Conservation (phyloP, 768 basidiomycete genomes). For the Ramaria sp. region DNA sequence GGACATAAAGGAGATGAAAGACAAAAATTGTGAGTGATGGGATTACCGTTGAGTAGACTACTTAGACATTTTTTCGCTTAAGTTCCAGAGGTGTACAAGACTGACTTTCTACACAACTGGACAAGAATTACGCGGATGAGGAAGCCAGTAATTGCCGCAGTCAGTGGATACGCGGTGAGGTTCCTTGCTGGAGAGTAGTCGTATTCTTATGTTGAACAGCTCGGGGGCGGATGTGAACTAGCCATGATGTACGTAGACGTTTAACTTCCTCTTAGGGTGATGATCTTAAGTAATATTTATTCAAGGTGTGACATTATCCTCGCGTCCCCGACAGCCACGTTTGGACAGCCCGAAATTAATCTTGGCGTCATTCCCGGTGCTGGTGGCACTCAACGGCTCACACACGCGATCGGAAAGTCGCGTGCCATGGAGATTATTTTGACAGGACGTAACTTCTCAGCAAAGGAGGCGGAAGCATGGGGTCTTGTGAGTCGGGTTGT, state of each 20-base stretch:
- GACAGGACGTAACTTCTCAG: slow-evolving; percentile 74
- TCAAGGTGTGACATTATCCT: slow-evolving; percentile 75
- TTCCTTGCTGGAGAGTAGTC: slow-evolving; percentile 8
- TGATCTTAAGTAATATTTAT: too few relatives aligned
- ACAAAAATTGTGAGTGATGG: slow-evolving; percentile 71
- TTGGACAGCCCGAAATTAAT: slow-evolving; percentile 95
- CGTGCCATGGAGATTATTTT: slow-evolving; percentile 91
- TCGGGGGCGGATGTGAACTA: slow-evolving; percentile 95
- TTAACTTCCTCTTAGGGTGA: neutral
- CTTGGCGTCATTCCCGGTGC: slow-evolving; percentile 92
- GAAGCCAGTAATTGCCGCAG: slow-evolving; percentile 94
- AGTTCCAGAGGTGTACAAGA: slow-evolving; percentile 84
- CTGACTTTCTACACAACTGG: slow-evolving; percentile 84
- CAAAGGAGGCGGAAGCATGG: slow-evolving; percentile 77
- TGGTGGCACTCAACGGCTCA: slow-evolving; percentile 88
- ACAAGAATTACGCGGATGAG: slow-evolving; percentile 54
- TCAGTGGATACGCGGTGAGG: slow-evolving; percentile 85
- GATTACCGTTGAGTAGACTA: neutral
- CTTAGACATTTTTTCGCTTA: neutral
- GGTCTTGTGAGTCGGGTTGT: slow-evolving; percentile 82
- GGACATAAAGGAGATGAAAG: slow-evolving; percentile 99
- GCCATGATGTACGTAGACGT: slow-evolving; percentile 60
- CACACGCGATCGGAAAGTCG: slow-evolving; percentile 80
- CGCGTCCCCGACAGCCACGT: slow-evolving; percentile 79
- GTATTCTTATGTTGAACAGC: slow-evolving; percentile 33